These are phyloP conservation scores for Rhizopus microsporus DNA, from an alignment of 371 early-diverging fungal genomes.

Conservation along the genomic window DNA sequence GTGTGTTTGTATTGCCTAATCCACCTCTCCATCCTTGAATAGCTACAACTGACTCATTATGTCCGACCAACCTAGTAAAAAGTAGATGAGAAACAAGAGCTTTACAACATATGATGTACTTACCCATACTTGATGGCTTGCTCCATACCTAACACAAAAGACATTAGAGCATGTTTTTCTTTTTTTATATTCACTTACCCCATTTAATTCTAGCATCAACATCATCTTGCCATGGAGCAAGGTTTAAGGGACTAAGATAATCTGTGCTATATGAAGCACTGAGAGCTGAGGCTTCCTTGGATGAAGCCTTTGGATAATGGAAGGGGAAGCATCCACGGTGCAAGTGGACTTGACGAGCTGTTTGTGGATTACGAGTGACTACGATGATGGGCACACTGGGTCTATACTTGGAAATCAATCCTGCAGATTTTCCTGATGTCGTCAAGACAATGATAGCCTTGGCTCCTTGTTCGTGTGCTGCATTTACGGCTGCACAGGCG, in stretches of 20 bases:
- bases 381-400: conserved; percentile 90
- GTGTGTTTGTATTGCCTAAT: conserved; percentile 83
- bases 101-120: background rate
- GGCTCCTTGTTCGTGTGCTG: conserved; percentile 84
- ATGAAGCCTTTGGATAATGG: conserved; percentile 60
- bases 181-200: conserved; percentile 54
- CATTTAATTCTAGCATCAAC: conserved; percentile 79
- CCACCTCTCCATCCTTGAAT: conserved; percentile 86
- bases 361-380: conserved; percentile 79
- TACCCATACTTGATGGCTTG: conserved; percentile 65
- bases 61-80: conserved; percentile 58
- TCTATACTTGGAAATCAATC: conserved; percentile 92
- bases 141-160: conserved; percentile 60
- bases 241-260: conserved; percentile 40
- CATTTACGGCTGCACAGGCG: conserved; percentile 92
- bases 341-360: conserved; percentile 87
- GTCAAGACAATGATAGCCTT: conserved; percentile 88
- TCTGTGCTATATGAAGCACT: conserved; percentile 35
- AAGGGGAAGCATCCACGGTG: conserved; percentile 93
- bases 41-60: conserved; percentile 64
- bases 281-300: conserved; percentile 49
- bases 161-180: background rate
- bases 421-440: conserved; percentile 76
- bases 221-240: conserved; percentile 74
- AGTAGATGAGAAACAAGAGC: background rate